Evolutionary conservation across 768 basidiomycete genomes (phyloP), one percentile per base, ranked within the genome.

Genomic region (Hericium erinaceus): DNA sequence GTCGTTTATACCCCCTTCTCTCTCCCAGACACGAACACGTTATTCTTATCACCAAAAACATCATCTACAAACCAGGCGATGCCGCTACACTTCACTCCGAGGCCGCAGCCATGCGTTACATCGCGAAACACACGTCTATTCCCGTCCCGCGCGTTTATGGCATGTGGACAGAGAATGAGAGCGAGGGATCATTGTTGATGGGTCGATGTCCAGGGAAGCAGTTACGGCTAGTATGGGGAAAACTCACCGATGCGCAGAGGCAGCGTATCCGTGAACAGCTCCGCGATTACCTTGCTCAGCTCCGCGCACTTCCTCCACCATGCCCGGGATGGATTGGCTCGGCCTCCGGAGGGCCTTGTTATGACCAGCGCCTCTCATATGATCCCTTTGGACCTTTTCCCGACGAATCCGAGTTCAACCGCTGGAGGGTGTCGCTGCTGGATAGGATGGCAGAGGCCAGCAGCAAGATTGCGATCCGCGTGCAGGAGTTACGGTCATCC

Each of bases 91-190:
- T 39, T n/a, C 44, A 18, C 15, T 15, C 39, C 8, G 61, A 62
- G 52, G 61, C 59, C 3, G 56, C 60, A 37, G 51, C 61, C 12
- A 41, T 56, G 39, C 20, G 56, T 12, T 60, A 56, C 39, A 53
- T 63, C 44, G 49, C 59, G 11, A 18, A 52, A 11, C 48, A 54
- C n/a, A 63, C 62, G 6, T 54, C 62, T 2, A 56, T 63, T 2
- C 62, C 62, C 12, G 62, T 63, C 13, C 62, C 62, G 16, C 22
- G 46, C 15, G 54, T 63, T 26, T 50, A 39, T 15, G 52, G 18
- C 3, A 20, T 46, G 9, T 57, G 41, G 37, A 50, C 52, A 54
- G 39, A 28, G 4, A 26, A 52, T 1, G 52, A 39, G n/a, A 39
- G 39, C 10, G n/a, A 55, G 10, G 52, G 54, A 13, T 55, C 22